phyloP scores from a whole-genome alignment of 2,329 filamentous ascomycete genomes.

The Blastomyces gilchristii region DNA sequence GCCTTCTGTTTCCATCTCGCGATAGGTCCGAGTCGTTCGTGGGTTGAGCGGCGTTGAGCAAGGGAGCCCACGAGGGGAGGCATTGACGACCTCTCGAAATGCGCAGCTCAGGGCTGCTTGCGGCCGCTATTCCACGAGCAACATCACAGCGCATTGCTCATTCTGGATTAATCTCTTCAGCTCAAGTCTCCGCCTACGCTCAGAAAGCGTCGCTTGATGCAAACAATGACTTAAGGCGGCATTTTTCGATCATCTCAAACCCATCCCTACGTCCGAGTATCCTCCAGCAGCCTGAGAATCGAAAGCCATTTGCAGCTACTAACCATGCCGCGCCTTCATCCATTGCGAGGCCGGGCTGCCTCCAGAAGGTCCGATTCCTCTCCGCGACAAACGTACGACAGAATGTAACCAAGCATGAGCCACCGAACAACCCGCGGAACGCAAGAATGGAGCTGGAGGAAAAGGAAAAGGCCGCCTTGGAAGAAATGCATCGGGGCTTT shows the following conservation, averaged over 20 bases:
- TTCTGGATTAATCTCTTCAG: slow-evolving; percentile 9
- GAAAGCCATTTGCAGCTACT: slow-evolving; percentile 14
- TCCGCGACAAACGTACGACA: slow-evolving; percentile 18
- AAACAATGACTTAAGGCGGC: slow-evolving; percentile 14
- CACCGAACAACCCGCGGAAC: slow-evolving; percentile 1
- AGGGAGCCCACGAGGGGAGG: not conserved
- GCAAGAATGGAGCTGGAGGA: slow-evolving; percentile 12
- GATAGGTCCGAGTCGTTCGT: not conserved
- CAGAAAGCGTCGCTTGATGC: not conserved
- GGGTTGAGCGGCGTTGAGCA: not conserved
- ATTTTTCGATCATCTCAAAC: slow-evolving; percentile 20
- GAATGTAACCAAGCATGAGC: not conserved
- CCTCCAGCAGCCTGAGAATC: slow-evolving; percentile 11
- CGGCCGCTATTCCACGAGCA: slow-evolving; percentile 26
- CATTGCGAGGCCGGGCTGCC: slow-evolving; percentile 8
- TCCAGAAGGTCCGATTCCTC: slow-evolving; percentile 21
- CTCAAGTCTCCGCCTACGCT: not conserved
- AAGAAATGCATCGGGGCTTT: slow-evolving; percentile 51
- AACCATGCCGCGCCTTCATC: slow-evolving; percentile 12
- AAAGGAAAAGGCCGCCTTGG: slow-evolving; percentile 28
- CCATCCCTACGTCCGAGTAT: slow-evolving; percentile 8
- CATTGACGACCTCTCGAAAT: slow-evolving; percentile 21
- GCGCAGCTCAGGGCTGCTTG: slow-evolving; percentile 34
- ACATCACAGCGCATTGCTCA: slow-evolving; percentile 21
- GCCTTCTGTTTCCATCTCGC: slow-evolving; percentile 1